Evolutionary conservation across 2,329 filamentous ascomycete genomes (phyloP), one percentile per base, ranked within the genome.

Genomic region (Thielaviopsis musarum): DNA sequence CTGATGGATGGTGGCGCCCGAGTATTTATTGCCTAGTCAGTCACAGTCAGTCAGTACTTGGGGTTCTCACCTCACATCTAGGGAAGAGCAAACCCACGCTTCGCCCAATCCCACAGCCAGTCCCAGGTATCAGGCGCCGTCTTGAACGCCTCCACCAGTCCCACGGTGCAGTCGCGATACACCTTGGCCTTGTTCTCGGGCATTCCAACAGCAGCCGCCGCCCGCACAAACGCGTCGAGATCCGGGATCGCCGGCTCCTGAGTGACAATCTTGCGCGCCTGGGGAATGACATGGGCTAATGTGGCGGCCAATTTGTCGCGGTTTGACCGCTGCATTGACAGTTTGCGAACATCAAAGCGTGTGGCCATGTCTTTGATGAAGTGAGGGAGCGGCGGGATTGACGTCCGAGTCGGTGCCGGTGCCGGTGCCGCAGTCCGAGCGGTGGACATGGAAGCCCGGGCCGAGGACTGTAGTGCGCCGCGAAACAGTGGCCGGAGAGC

Each of bases 51-150:
- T 15, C 38, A 15, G 17, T 13, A 45, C 15, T 15, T 17, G 19
- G n/a, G 15, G 2, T 24, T 7, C 49, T 24, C n/a, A 21, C 55
- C 48, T 53, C 54, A 21, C 12, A 34, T 30, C 22, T 38, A 41
- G 38, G 57, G 26, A 13, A 28, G 15, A 12, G 49, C 24, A 24
- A 55, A 58, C 53, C 41, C 51, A 55, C 56, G 55, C 19, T 60
- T 30, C 13, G 57, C 59, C 30, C 55, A 59, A 17, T 54, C 45
- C 17, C 54, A 24, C 19, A 61, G 26, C 22, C 49, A 51, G n/a
- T 54, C 30, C 61, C 60, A 63, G 9, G 59, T 52, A 21, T 54
- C 34, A 13, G 52, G 28, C 17, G 59, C 52, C 17, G 38, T 24
- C 21, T 59, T 45, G 45, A 54, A 61, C 3, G 60, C n/a, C 7